Base-by-base conservation (phyloP, 2,329 filamentous ascomycete genomes). In the Clarireedia monteithiana region DNA sequence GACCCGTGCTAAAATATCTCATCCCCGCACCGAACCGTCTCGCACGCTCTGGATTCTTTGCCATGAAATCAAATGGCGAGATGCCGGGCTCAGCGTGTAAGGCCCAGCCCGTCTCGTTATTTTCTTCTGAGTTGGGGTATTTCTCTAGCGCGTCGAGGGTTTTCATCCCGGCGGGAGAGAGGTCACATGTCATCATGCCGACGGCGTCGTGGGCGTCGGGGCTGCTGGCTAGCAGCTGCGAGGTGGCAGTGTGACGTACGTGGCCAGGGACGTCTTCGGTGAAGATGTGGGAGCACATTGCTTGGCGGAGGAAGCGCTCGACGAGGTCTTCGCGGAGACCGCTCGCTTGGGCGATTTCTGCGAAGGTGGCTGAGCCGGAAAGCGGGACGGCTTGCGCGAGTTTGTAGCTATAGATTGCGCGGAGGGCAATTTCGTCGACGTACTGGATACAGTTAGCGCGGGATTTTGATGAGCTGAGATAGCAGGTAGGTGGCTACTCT, bases 211-310 rank as follows among this genome's bases (percentile, higher is more conserved):
- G 27, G 23, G 52, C 17, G 34, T 12, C 14, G 17, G 53, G 12
- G 20, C 38, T 34, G n/a, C 50, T 30, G n/a, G 39, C 53, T 4
- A 59, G 53, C 4, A 46, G 39, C 24, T 46, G 38, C 2, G 57
- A 56, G 14, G 30, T 4, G 9, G 57, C 45, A 3, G 52, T 59
- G 46, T 62, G 60, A n/a, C 49, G 52, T 36, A 60, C 57, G 5
- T 53, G 51, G 0, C 57, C 60, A 10, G 56, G 42, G 6, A 17
- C 10, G 9, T 38, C 50, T 46, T 62, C 60, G 27, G 34, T 34
- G 47, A 62, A 62, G 54, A 83, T 71, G 24, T 71, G 69, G 59
- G 74, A 77, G 14, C 78, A 81, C 72, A 82, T 81, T 49, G 75
- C 77, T 62, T 81, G 74, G 9, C 80, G 77, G 23, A 80, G 64